Conservation (phyloP, 257 asterid species). For the Cinchona pubescens region DNA sequence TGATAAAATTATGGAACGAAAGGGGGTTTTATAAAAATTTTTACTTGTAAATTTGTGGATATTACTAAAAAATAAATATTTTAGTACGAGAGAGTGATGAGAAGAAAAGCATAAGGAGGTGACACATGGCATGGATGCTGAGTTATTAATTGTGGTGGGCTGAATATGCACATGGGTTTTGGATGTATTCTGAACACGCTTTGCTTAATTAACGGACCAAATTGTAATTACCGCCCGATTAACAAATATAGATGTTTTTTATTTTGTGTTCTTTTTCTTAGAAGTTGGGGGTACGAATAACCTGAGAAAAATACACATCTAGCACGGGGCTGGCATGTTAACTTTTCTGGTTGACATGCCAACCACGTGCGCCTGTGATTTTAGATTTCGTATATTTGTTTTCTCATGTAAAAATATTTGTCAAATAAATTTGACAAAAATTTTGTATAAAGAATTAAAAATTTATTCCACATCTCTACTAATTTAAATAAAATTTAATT, state of each 20-base stretch:
- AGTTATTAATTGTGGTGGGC: conserved; percentile 34
- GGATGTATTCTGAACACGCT: conserved; percentile 21
- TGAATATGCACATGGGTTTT: conserved; percentile 57
- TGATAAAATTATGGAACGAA: too few species aligned
- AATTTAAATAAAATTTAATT: too few species aligned
- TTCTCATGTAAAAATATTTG: too few species aligned
- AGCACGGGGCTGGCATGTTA: not conserved
- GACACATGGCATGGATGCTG: conserved; percentile 32
- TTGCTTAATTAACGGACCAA: conserved; percentile 43
- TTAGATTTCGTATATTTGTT: too few species aligned
- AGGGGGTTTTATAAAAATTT: too few species aligned
- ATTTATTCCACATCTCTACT: too few species aligned
- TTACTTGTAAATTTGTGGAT: conserved; percentile 1
- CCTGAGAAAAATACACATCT: not conserved
- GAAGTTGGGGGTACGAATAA: not conserved
- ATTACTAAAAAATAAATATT: not conserved
- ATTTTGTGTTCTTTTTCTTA: not conserved
- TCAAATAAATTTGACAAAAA: too few species aligned
- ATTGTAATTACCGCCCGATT: conserved; percentile 16
- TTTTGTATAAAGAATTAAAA: too few species aligned
- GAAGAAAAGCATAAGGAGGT: conserved; percentile 22
- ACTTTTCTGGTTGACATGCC: not conserved
- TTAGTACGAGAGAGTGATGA: not conserved
- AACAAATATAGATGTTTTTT: too few species aligned
- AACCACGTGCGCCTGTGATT: too few species aligned